phyloP scores from a whole-genome alignment of 208 protist species.

The Trypanosomatidae sp. region DNA sequence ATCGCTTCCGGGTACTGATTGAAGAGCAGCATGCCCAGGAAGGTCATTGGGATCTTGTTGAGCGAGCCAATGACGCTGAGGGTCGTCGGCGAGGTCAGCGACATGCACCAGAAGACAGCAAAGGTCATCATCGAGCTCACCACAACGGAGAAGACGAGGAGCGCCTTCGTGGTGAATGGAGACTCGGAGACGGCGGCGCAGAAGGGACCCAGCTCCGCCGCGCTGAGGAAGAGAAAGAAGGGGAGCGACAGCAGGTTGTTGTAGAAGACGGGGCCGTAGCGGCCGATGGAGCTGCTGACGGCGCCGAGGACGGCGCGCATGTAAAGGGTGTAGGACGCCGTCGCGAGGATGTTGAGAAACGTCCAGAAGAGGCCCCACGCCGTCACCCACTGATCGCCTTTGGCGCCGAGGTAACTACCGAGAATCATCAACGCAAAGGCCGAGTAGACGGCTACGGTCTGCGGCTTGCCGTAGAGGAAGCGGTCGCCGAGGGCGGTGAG shows the following conservation, averaged over 20 bases:
- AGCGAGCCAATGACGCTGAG: slow-evolving; percentile 85
- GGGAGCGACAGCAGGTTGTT: slow-evolving; percentile 87
- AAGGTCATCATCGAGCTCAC: slow-evolving; percentile 82
- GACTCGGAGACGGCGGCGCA: slow-evolving; percentile 10
- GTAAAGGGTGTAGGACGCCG: slow-evolving; percentile 82
- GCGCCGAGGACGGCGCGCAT: slow-evolving; percentile 67
- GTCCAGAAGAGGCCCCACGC: slow-evolving; percentile 81
- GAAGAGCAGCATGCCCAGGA: slow-evolving; percentile 88
- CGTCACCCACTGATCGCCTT: slow-evolving; percentile 83
- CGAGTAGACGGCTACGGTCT: slow-evolving; percentile 48
- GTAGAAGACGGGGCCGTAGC: slow-evolving; percentile 87
- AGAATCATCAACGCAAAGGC: slow-evolving; percentile 63
- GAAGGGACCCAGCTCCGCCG: slow-evolving; percentile 18
- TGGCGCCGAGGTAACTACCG: slow-evolving; percentile 56
- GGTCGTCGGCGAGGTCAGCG: slow-evolving; percentile 85
- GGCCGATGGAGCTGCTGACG: slow-evolving; percentile 58
- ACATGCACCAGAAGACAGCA: slow-evolving; percentile 89
- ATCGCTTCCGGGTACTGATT: slow-evolving; percentile 60
- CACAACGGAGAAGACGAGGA: slow-evolving; percentile 48
- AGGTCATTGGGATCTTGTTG: slow-evolving; percentile 80
- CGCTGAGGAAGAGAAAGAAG: slow-evolving; percentile 44
- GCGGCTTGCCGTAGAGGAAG: slow-evolving; percentile 54
- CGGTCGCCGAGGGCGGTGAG: slow-evolving; percentile 80
- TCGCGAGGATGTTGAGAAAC: slow-evolving; percentile 70
- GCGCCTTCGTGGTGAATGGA: slow-evolving; percentile 16